Percentiles rank a stretch among this genome's conserved stretches.
Evolutionary conservation across 768 basidiomycete species (phyloP).

Genomic region (Terana coerulea): DNA sequence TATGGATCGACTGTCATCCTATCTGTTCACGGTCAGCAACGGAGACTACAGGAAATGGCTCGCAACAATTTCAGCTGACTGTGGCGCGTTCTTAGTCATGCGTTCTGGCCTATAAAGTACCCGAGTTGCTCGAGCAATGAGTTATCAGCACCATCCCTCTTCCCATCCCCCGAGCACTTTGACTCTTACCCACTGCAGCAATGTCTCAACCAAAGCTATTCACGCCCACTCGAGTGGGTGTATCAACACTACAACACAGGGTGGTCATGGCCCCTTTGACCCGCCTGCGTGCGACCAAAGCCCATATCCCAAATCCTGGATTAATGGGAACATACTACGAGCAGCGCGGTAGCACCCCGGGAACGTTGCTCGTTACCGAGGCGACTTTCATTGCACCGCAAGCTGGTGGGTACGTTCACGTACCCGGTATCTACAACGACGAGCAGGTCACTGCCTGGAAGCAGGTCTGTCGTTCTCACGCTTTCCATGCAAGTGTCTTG

Average conservation of each 20-base stretch:
- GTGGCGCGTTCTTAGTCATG: not conserved
- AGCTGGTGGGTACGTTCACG: conserved; percentile 45
- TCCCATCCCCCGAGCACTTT: too few species aligned
- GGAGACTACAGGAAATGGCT: not conserved
- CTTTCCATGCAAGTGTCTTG: not conserved
- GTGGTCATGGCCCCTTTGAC: conserved; percentile 54
- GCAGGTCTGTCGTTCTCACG: conserved; percentile 25
- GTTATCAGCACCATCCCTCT: not conserved
- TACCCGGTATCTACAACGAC: conserved; percentile 63
- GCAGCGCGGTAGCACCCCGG: conserved; percentile 43
- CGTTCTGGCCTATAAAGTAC: not conserved
- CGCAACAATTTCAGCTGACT: not conserved
- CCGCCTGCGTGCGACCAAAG: conserved; percentile 34
- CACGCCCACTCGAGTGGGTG: conserved; percentile 43
- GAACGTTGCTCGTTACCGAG: conserved; percentile 56
- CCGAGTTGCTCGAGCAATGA: not conserved
- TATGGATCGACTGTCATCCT: too few species aligned
- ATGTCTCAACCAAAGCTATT: conserved; percentile 33
- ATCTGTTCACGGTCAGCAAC: not conserved
- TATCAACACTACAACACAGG: conserved; percentile 40
- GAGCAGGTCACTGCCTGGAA: conserved; percentile 56
- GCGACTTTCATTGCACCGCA: conserved; percentile 47
- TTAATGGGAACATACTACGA: conserved; percentile 44
- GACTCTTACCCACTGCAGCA: too few species aligned
- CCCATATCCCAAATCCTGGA: conserved; percentile 29